Evolutionary conservation across 192 early-diverging fungal species (phyloP), one percentile per base, ranked within the genome.

Genomic region (Backusella psychrophila): DNA sequence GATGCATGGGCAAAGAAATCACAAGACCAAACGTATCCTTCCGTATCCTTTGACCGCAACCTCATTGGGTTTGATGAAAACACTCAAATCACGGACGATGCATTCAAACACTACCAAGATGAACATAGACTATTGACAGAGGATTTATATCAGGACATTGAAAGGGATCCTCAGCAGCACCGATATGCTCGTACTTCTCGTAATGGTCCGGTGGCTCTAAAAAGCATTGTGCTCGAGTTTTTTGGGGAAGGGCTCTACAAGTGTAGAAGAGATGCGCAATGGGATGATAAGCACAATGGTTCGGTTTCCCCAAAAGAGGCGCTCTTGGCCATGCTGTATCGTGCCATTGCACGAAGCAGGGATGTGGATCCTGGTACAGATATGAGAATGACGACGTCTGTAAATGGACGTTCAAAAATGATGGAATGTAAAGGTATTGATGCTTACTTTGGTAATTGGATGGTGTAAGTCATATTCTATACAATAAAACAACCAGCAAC

Each of bases 391-490:
- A 46, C 70, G 6, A 36, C 69, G 17, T 68, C 67, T 44, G 73
- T 79, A 0, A 79, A 79, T 71, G 78, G 78, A 3, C 72, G 78
- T 6, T 41, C 73, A 1, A 73, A 39, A 11, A 72, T 79, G 49
- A 71, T 46, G 34, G 52, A 79, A 21, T 8, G 34, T 38, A 74
- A 71, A 65, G 73, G 74, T 6, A 79, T 79, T 44, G 66, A 79
- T 70, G 21, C 46, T 52, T 79, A 79, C 17, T 79, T 79, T 71
- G 78, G 78, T 19, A 79, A 79, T 41, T 79, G 73, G 73, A 79
- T 79, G 71, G 46, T 79, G 78, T 73, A 75, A 75, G 72, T 71
- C 29, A 52, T 12, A 9, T 29, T 3, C 0, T 23, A 56, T 46
- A 74, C 6, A 63, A 63, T 63, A 65, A 15, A 38, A 4, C 12